Evolutionary conservation across 495 filamentous ascomycete genomes (phyloP).

Genomic region (Hyaloscypha bicolor): DNA sequence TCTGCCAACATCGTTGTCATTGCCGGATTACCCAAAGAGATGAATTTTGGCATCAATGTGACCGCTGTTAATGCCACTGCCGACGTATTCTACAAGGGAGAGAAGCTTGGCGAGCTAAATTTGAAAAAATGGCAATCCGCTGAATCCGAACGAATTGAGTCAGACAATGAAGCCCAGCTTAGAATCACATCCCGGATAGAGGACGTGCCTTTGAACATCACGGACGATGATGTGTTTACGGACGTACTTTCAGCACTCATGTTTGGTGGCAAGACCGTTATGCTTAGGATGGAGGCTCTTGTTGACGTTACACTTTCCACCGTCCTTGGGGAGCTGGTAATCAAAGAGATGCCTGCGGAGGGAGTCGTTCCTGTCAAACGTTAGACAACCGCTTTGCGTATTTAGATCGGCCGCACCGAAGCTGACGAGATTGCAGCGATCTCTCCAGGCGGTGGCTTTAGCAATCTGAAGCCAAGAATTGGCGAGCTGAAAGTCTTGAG

Average conservation of each 20-base stretch:
- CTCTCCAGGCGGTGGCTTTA: constrained; percentile 40
- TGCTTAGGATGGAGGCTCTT: constrained; percentile 72
- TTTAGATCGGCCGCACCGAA: constrained; percentile 26
- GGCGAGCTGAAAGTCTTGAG: constrained; percentile 64
- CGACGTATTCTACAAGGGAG: constrained; percentile 73
- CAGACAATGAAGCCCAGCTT: constrained; percentile 51
- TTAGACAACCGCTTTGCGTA: constrained; percentile 45
- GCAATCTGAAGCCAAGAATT: constrained; percentile 57
- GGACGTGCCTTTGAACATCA: constrained; percentile 79
- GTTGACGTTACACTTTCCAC: constrained; percentile 83
- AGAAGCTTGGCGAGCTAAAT: constrained; percentile 76
- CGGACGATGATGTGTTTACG: constrained; percentile 71
- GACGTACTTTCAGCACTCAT: constrained; percentile 74
- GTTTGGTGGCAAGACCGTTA: constrained; percentile 65
- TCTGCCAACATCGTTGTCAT: constrained; percentile 80
- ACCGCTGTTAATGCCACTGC: constrained; percentile 71
- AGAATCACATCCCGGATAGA: constrained; percentile 73
- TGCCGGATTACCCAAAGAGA: constrained; percentile 75
- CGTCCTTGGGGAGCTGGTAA: constrained; percentile 72
- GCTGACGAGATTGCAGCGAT: constrained; percentile 37
- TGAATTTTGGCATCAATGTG: constrained; percentile 82
- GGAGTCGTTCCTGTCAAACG: constrained; percentile 87
- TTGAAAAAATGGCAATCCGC: constrained; percentile 81
- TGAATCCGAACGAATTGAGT: constrained; percentile 69
- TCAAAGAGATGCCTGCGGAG: constrained; percentile 82